These are phyloP conservation scores for Penicillium italicum DNA, from an alignment of 2,329 filamentous ascomycete genomes.

Conservation along the genomic window DNA sequence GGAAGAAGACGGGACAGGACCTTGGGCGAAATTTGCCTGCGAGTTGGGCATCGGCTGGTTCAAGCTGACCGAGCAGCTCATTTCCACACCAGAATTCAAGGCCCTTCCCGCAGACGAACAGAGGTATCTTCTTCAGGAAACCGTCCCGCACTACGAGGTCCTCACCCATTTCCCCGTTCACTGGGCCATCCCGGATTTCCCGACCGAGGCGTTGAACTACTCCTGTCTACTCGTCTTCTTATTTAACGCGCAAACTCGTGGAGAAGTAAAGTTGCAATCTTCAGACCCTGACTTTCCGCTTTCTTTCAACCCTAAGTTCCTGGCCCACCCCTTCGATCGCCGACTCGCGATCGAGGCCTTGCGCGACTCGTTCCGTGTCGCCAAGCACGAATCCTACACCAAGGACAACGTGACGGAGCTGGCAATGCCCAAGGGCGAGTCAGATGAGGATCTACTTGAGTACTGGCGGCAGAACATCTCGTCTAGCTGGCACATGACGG, in stretches of 20 bases:
- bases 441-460: slow-evolving; percentile 54
- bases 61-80: slow-evolving; percentile 41
- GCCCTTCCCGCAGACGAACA: slow-evolving; percentile 47
- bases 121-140: slow-evolving; percentile 46
- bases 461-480: slow-evolving; percentile 47
- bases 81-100: slow-evolving; percentile 48
- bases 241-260: slow-evolving; percentile 54
- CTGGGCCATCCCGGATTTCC: slow-evolving; percentile 41
- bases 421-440: slow-evolving; percentile 47
- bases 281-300: slow-evolving; percentile 51
- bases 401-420: slow-evolving; percentile 46
- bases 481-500: slow-evolving; percentile 55
- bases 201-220: slow-evolving; percentile 40
- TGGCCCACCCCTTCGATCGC: slow-evolving; percentile 55
- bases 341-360: slow-evolving; percentile 50
- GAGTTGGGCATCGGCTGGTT: slow-evolving; percentile 40
- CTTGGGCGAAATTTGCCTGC: slow-evolving; percentile 35
- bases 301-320: slow-evolving; percentile 52
- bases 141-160: slow-evolving; percentile 58
- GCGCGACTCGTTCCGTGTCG: slow-evolving; percentile 43
- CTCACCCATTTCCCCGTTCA: slow-evolving; percentile 49
- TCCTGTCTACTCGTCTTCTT: slow-evolving; percentile 47
- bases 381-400: slow-evolving; percentile 44
- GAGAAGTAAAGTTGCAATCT: slow-evolving; percentile 53
- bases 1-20: slow-evolving; percentile 43